Evolutionary conservation across 106 monocot genomes (phyloP).

Genomic region (Phalaenopsis equestris): DNA sequence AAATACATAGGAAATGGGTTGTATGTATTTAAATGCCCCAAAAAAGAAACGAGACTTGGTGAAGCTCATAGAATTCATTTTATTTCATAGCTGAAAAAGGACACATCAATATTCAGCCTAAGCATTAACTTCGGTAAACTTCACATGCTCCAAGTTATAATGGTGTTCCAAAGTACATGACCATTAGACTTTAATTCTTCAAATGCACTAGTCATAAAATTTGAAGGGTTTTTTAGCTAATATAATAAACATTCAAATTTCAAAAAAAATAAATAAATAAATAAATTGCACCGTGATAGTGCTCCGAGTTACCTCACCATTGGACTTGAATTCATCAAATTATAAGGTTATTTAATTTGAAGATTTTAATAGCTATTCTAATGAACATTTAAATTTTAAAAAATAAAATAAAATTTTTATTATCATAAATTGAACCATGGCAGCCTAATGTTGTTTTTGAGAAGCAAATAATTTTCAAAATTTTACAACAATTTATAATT

Average conservation of each 20-base stretch:
- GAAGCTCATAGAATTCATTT: not conserved
- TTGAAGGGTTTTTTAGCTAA: not conserved
- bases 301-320: too few species aligned
- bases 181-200: not conserved
- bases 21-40: too few species aligned
- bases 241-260: not conserved
- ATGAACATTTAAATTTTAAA: not conserved
- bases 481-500: too few species aligned
- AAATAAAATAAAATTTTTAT: not conserved
- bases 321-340: conserved; percentile 1
- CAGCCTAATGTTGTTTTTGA: too few species aligned
- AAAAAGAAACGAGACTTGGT: not conserved
- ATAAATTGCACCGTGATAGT: too few species aligned
- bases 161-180: too few species aligned
- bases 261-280: not conserved
- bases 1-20: too few species aligned
- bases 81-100: not conserved
- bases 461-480: too few species aligned
- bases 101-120: not conserved
- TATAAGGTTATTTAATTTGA: not conserved
- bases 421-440: too few species aligned
- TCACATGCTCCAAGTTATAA: too few species aligned
- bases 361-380: not conserved
- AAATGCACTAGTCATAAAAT: not conserved
- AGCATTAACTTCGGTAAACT: too few species aligned